A percentile compares a stretch with the other conserved stretches of the same genome.
Evolutionary conservation across 1,284 basidiomycete genomes (phyloP).

Genomic region (Stereum hirsutum): DNA sequence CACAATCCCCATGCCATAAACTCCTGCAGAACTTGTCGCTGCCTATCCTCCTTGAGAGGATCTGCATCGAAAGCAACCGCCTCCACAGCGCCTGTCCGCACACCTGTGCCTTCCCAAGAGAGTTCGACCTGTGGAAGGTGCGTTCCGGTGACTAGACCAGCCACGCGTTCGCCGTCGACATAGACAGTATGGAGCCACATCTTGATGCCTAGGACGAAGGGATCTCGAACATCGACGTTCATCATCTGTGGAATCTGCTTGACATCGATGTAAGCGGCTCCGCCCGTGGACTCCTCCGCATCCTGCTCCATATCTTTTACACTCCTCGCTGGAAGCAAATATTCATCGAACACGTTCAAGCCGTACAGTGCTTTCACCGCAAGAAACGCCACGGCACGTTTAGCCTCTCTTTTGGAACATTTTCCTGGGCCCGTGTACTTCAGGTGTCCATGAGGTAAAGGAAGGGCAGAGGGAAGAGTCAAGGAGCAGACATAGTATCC

Average conservation of each 20-base stretch:
- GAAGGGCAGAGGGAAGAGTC: slow-evolving; percentile 59
- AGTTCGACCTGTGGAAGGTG: slow-evolving; percentile 38
- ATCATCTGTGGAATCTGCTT: slow-evolving; percentile 41
- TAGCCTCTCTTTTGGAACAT: slow-evolving; percentile 69
- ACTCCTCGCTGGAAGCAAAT: slow-evolving; percentile 53
- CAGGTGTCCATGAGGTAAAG: slow-evolving; percentile 45
- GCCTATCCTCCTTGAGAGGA: slow-evolving; percentile 33
- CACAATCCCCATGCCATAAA: slow-evolving; percentile 56
- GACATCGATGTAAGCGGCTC: slow-evolving; percentile 30
- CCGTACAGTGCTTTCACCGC: slow-evolving; percentile 60
- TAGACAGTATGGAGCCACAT: slow-evolving; percentile 54
- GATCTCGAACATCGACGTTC: slow-evolving; percentile 46
- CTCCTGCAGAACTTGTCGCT: slow-evolving; percentile 42
- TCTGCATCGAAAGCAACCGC: slow-evolving; percentile 31
- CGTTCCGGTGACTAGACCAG: slow-evolving; percentile 57
- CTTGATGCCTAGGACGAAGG: slow-evolving; percentile 49
- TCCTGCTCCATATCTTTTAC: slow-evolving; percentile 31
- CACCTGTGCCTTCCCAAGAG: slow-evolving; percentile 20
- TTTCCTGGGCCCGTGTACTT: slow-evolving; percentile 46
- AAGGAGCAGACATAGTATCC: slow-evolving; percentile 51
- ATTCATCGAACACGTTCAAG: slow-evolving; percentile 71
- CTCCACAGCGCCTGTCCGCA: slow-evolving; percentile 29
- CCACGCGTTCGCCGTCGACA: slow-evolving; percentile 36
- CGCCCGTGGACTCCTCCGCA: slow-evolving; percentile 40
- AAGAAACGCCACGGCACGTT: slow-evolving; percentile 68